Percentiles rank a stretch among this genome's conserved stretches.
Conservation (phyloP, 108 stramenopile species). For the Parmales sp. region DNA sequence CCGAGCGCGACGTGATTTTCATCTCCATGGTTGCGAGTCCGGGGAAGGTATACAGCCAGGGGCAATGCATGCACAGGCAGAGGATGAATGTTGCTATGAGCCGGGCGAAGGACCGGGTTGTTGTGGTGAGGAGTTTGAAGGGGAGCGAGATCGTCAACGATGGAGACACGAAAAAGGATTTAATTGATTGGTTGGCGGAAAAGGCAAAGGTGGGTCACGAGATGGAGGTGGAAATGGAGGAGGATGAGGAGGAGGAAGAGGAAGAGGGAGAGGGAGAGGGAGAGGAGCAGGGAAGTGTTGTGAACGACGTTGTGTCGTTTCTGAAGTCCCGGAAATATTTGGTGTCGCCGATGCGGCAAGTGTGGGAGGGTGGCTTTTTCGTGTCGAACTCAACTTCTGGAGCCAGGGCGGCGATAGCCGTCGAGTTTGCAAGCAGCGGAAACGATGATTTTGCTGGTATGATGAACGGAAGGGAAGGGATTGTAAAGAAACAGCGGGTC, state of each 20-base stretch:
- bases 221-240: background rate
- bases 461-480: slow-evolving; percentile 14
- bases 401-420: slow-evolving; percentile 30
- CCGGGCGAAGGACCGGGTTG: slow-evolving; percentile 39
- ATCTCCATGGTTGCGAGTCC: slow-evolving; percentile 48
- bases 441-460: slow-evolving; percentile 22
- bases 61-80: slow-evolving; percentile 44
- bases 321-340: background rate
- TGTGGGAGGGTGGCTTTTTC: slow-evolving; percentile 20
- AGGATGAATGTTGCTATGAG: slow-evolving; percentile 49
- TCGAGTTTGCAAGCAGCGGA: slow-evolving; percentile 31
- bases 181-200: slow-evolving; percentile 38
- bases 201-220: background rate
- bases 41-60: slow-evolving; percentile 39
- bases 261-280: background rate
- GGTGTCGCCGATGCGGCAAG: background rate
- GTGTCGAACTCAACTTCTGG: slow-evolving; percentile 9
- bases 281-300: background rate
- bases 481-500: slow-evolving; percentile 36
- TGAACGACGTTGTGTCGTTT: background rate
- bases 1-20: slow-evolving; percentile 48
- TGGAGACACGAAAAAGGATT: slow-evolving; percentile 39
- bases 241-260: background rate
- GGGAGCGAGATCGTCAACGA: slow-evolving; percentile 29
- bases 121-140: slow-evolving; percentile 48